These are phyloP conservation scores for Hordeum pubiflorum DNA, from an alignment of 202 grass and related monocot genomes.

Conservation along the genomic window DNA sequence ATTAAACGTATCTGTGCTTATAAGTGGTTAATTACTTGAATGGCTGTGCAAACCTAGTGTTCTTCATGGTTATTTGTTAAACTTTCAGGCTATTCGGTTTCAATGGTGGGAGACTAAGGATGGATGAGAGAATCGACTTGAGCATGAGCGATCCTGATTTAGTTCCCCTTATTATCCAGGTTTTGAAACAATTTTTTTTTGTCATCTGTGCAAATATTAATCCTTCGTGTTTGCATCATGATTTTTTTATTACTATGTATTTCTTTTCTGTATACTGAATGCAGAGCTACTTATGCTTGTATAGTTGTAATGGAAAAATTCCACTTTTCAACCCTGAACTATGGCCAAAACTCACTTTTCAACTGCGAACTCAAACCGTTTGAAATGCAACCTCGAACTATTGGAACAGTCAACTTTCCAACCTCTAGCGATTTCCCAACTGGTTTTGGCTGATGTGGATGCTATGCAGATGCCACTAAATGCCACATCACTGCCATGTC, in stretches of 20 bases:
- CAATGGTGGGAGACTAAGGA: slow-evolving; percentile 78
- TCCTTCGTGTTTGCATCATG: neutral
- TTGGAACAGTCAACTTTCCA: too few species aligned
- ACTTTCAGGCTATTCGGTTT: slow-evolving; percentile 81
- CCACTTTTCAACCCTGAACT: neutral
- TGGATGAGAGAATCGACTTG: slow-evolving; percentile 97
- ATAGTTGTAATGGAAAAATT: too few species aligned
- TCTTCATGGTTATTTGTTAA: slow-evolving; percentile 20
- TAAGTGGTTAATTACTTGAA: neutral
- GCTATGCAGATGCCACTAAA: too few species aligned
- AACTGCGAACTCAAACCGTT: neutral
- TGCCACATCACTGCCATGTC: too few species aligned
- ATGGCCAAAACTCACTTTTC: neutral
- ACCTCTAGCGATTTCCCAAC: too few species aligned
- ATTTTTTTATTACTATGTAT: neutral
- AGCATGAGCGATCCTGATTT: slow-evolving; percentile 99
- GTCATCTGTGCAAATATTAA: slow-evolving; percentile 6
- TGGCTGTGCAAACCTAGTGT: neutral
- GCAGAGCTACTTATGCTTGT: neutral
- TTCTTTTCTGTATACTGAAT: neutral
- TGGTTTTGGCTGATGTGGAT: too few species aligned
- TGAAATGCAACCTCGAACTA: too few species aligned
- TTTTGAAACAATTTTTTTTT: slow-evolving; percentile 15
- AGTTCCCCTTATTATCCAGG: slow-evolving; percentile 97
- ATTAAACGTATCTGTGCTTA: neutral